Evolutionary conservation across 495 filamentous ascomycete species (phyloP).

Genomic region (Amphirosellinia nigrospora): DNA sequence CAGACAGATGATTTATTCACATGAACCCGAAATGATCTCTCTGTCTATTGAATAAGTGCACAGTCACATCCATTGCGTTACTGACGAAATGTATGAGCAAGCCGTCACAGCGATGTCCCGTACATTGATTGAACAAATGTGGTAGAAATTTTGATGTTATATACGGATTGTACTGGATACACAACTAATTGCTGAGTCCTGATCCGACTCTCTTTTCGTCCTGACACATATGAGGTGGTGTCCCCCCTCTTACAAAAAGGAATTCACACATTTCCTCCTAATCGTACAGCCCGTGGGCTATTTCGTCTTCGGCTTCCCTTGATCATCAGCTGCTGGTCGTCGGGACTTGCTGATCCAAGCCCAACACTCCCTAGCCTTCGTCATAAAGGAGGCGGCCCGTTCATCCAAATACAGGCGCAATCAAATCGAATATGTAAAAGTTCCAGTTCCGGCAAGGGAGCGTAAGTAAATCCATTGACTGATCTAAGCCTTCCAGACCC

Average conservation of each 20-base stretch:
- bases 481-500: conserved; percentile 78
- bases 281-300: neutral
- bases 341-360: neutral
- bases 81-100: neutral
- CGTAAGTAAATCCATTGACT: neutral
- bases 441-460: neutral
- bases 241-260: conserved; percentile 11
- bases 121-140: conserved; percentile 7
- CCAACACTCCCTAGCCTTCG: neutral
- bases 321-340: neutral
- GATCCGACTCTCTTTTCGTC: neutral
- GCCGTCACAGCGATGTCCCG: neutral
- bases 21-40: neutral
- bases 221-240: conserved; percentile 7
- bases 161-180: conserved; percentile 38
- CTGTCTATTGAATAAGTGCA: neutral
- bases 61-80: neutral
- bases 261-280: conserved; percentile 25
- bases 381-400: neutral
- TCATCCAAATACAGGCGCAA: neutral
- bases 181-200: conserved; percentile 7
- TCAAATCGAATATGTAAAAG: too few species aligned
- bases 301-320: neutral
- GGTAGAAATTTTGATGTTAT: conserved; percentile 27
- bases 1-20: too few species aligned